Conservation (phyloP, 2,329 filamentous ascomycete genomes). For the Conoideocrella luteorostrata region DNA sequence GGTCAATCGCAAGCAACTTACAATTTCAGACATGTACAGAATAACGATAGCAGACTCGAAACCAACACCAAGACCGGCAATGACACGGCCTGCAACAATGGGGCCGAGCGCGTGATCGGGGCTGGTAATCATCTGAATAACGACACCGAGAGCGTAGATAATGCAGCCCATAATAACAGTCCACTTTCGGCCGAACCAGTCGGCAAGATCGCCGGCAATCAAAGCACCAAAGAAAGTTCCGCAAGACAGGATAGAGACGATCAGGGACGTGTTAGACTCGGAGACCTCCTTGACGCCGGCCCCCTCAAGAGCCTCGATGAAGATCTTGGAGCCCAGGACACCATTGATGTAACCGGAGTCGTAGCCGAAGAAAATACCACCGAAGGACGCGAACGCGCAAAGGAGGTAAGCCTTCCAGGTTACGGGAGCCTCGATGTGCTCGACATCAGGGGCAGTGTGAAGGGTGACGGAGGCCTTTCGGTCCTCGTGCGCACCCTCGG, state of each 20-base stretch:
- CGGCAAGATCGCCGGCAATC: conserved; percentile 70
- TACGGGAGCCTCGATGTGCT: conserved; percentile 60
- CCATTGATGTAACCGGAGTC: conserved; percentile 72
- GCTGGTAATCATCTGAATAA: conserved; percentile 56
- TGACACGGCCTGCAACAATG: conserved; percentile 66
- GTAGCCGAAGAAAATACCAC: conserved; percentile 73
- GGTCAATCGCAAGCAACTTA: conserved; percentile 25
- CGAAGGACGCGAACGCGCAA: conserved; percentile 65
- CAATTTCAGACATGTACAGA: conserved; percentile 82
- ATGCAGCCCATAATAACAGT: conserved; percentile 65
- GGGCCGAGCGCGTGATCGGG: conserved; percentile 44
- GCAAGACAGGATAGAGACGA: conserved; percentile 71
- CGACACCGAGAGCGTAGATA: conserved; percentile 63
- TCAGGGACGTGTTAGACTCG: conserved; percentile 44
- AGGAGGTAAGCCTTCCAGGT: conserved; percentile 63
- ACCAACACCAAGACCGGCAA: conserved; percentile 73
- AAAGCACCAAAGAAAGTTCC: conserved; percentile 75
- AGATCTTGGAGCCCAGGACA: conserved; percentile 46
- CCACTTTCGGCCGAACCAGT: conserved; percentile 66
- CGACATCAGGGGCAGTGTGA: conserved; percentile 43
- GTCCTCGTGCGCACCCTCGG: conserved; percentile 15
- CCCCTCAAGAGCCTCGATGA: conserved; percentile 46
- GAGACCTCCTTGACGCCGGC: conserved; percentile 25
- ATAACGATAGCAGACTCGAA: conserved; percentile 77
- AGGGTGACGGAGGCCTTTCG: conserved; percentile 26